A percentile compares a stretch with the other conserved stretches of the same genome.
These are phyloP conservation scores for Barnettozyma siamensis DNA, from an alignment of 805 yeast genomes.

Conservation along the genomic window DNA sequence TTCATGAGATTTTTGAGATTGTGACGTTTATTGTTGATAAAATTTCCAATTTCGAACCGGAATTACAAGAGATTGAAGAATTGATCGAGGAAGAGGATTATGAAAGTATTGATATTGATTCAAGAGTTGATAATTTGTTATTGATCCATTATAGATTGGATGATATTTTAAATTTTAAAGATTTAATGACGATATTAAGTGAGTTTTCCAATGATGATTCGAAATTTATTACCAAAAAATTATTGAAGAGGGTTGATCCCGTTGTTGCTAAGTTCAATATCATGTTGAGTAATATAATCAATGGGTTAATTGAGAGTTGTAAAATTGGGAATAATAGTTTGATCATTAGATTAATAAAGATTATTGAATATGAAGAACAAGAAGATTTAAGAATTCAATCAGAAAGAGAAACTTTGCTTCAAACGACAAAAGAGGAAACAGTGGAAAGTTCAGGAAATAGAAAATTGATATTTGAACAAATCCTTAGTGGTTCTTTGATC, in stretches of 20 bases:
- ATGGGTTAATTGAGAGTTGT: constrained; percentile 64
- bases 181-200: constrained; percentile 59
- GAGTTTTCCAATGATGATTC: constrained; percentile 54
- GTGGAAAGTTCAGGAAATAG: constrained; percentile 17
- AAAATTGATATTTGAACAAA: constrained; percentile 30
- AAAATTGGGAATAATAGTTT: constrained; percentile 63
- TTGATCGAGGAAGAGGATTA: constrained; percentile 45
- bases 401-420: constrained; percentile 8
- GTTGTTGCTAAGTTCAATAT: constrained; percentile 56
- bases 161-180: constrained; percentile 70
- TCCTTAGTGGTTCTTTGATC: constrained; percentile 33
- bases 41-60: constrained; percentile 49
- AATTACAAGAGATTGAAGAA: constrained; percentile 43
- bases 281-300: constrained; percentile 58
- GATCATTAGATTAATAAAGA: constrained; percentile 65
- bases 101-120: constrained; percentile 34
- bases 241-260: constrained; percentile 37
- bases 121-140: constrained; percentile 49
- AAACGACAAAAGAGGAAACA: constrained; percentile 18
- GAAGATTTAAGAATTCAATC: constrained; percentile 57
- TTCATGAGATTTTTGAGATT: constrained; percentile 67
- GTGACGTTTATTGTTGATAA: constrained; percentile 60
- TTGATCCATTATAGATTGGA: constrained; percentile 66
- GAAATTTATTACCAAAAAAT: constrained; percentile 54
- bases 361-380: constrained; percentile 73